Evolutionary conservation across 2,329 filamentous ascomycete genomes (phyloP).

Genomic region (Domatiomyces catenatus): DNA sequence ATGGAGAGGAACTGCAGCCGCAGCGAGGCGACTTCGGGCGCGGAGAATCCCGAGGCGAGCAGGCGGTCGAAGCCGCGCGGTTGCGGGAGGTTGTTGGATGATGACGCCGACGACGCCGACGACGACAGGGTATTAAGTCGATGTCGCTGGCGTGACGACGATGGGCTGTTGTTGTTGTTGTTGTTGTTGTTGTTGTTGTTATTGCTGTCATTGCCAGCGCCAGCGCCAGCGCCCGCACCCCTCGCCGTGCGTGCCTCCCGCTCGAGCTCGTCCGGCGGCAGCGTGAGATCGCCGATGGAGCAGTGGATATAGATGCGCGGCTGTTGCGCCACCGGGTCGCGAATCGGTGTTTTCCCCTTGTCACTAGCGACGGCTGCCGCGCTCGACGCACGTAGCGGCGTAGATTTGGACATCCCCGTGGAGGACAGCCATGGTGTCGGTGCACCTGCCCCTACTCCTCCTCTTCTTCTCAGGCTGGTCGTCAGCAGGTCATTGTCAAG

Average conservation of each 20-base stretch:
- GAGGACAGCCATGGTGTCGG: not conserved
- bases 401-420: conserved; percentile 30
- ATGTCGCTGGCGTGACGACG: conserved; percentile 1
- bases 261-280: conserved; percentile 53
- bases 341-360: conserved; percentile 54
- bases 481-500: conserved; percentile 56
- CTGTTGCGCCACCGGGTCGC: conserved; percentile 27
- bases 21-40: conserved; percentile 67
- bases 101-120: not conserved
- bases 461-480: conserved; percentile 45
- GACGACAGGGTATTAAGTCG: not conserved
- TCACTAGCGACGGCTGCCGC: conserved; percentile 24
- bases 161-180: not conserved
- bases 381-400: conserved; percentile 30
- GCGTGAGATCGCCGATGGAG: conserved; percentile 62
- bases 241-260: conserved; percentile 40
- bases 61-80: conserved; percentile 81
- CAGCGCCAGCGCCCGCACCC: conserved; percentile 1
- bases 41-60: conserved; percentile 63
- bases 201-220: not conserved
- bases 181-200: conserved; percentile 1
- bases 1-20: conserved; percentile 80
- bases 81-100: conserved; percentile 35
- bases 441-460: no score
- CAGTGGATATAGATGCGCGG: conserved; percentile 77